These are phyloP conservation scores for Apiospora pterosperma DNA, from an alignment of 2,329 filamentous ascomycete genomes.

Conservation along the genomic window DNA sequence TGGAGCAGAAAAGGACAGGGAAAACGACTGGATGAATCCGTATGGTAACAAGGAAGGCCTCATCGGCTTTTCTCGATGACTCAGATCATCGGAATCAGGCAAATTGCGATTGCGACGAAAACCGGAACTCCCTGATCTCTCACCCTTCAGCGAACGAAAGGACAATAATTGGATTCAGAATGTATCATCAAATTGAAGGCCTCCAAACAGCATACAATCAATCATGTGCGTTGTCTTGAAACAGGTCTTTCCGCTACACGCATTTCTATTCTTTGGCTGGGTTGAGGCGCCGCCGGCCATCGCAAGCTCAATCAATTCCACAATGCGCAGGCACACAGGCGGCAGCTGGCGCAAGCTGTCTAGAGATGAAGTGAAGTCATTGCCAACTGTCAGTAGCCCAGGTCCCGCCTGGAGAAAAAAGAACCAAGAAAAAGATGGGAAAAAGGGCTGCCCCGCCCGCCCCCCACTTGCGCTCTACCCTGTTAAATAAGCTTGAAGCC, in stretches of 20 bases:
- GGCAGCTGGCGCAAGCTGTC: background rate
- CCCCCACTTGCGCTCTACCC: background rate
- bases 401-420: background rate
- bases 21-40: background rate
- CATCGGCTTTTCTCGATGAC: background rate
- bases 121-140: background rate
- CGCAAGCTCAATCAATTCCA: background rate
- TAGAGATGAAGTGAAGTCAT: background rate
- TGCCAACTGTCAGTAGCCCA: background rate
- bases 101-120: background rate
- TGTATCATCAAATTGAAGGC: background rate
- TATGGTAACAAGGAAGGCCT: background rate
- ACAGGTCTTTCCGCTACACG: background rate
- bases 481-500: background rate
- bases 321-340: background rate
- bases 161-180: too few species aligned
- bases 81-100: background rate
- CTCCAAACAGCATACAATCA: too few species aligned
- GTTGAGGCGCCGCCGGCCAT: background rate
- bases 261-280: background rate
- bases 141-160: background rate
- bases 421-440: too few species aligned
- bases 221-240: background rate
- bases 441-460: background rate
- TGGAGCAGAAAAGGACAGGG: background rate